A percentile compares a stretch with the other conserved stretches of the same genome.
Evolutionary conservation across 2,329 filamentous ascomycete species (phyloP).

Genomic region (Botrytis paeoniae): DNA sequence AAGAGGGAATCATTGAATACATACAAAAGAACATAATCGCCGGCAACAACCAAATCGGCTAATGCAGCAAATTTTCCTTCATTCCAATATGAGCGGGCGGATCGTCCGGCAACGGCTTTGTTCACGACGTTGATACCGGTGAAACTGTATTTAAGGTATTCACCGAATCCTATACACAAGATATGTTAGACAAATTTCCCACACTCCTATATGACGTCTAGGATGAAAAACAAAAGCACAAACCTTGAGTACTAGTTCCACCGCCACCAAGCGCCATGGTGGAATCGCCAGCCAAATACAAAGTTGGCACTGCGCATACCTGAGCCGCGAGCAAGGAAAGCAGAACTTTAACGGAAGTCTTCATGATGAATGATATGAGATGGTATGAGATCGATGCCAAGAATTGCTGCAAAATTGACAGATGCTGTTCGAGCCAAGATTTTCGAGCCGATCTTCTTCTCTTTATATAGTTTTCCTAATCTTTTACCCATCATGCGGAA

Average conservation of each 20-base stretch:
- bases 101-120: conserved; percentile 63
- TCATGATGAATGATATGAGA: conserved; percentile 7
- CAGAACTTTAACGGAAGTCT: not conserved
- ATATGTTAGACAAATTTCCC: not conserved
- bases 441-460: not conserved
- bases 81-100: conserved; percentile 62
- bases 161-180: conserved; percentile 55
- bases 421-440: not conserved
- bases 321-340: conserved; percentile 9
- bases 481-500: not conserved
- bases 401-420: not conserved
- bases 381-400: not conserved
- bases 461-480: not conserved
- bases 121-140: conserved; percentile 52
- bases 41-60: conserved; percentile 41
- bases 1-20: not conserved
- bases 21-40: conserved; percentile 51
- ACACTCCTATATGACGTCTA: not conserved
- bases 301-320: conserved; percentile 37
- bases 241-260: conserved; percentile 44
- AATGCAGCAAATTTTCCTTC: conserved; percentile 63
- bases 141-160: conserved; percentile 54
- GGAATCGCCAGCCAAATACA: conserved; percentile 59
- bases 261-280: conserved; percentile 55
- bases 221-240: conserved; percentile 12